A percentile compares a stretch with the other conserved stretches of the same genome.
Conservation (phyloP, 2,329 filamentous ascomycete genomes). For the Periglandula ipomoeae region DNA sequence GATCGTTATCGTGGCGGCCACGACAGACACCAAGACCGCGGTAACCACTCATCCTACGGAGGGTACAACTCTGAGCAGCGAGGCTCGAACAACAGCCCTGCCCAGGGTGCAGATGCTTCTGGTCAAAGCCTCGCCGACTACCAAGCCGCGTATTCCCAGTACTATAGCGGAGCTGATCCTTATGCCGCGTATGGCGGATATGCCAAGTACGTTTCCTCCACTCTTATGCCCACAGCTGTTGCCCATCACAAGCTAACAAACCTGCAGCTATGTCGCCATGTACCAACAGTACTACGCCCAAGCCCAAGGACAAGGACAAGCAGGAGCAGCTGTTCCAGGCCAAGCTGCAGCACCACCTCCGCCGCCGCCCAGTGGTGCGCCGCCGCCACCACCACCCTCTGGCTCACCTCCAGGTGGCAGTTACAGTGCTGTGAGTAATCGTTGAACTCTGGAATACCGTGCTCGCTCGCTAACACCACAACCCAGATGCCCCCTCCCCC, state of each 20-base stretch:
- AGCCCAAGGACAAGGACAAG: conserved; percentile 33
- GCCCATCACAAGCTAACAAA: conserved; percentile 15
- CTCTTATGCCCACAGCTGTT: too few relatives aligned
- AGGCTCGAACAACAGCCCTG: conserved; percentile 27
- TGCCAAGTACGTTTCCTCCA: conserved; percentile 46
- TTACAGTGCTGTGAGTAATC: conserved; percentile 55
- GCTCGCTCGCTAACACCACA: neutral
- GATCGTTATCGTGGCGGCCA: conserved; percentile 23
- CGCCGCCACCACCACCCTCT: conserved; percentile 40
- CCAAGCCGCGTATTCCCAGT: conserved; percentile 73
- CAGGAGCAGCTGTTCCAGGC: conserved; percentile 26
- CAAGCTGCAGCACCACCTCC: conserved; percentile 44
- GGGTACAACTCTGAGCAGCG: conserved; percentile 20
- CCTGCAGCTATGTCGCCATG: conserved; percentile 52
- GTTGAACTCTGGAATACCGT: neutral
- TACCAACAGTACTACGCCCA: conserved; percentile 63
- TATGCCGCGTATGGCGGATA: conserved; percentile 91
- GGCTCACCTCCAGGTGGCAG: conserved; percentile 44
- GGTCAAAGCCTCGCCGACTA: conserved; percentile 46
- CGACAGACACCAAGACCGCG: conserved; percentile 19
- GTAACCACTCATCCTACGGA: conserved; percentile 20
- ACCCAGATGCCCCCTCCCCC: conserved; percentile 45
- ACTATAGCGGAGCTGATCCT: conserved; percentile 67
- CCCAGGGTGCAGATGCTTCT: conserved; percentile 19
- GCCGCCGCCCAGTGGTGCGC: conserved; percentile 37